Base-by-base conservation (phyloP, 495 filamentous ascomycete genomes). In the Evernia prunastri region DNA sequence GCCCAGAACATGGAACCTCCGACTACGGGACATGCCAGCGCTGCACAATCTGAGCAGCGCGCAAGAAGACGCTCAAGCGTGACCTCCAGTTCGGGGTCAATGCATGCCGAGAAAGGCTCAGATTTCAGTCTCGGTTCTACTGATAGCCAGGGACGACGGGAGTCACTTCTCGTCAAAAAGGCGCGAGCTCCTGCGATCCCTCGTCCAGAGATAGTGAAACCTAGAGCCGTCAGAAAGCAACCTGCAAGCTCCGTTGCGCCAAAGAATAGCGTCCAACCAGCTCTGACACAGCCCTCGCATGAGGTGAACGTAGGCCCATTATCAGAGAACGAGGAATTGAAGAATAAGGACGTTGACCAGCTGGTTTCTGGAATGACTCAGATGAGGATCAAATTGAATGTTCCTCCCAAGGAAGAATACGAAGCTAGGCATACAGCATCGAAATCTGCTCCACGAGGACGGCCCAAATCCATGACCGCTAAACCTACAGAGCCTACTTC, bases 311-410 rank as follows among this genome's bases (percentile, higher is more conserved):
- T 63, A 23, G 43, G 47, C 29, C 53, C 61, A 27, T 25, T 60
- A 42, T 27, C 56, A 4, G 56, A 56, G 4, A 36, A 63, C 58
- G 45, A 56, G 60, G 64, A 72, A 63, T 58, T 36, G 67, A 70
- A 63, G 68, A 75, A 63, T 63, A 80, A 73, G 43, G 82, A 82
- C 49, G 71, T 92, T 27, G 87, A 92, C 58, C 77, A 74, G 27
- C 74, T 94, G 37, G 81, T 88, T 0, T 77, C 80, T n/a, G 84
- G 84, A 17, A 80, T 93, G 72, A 87, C 87, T 68, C 88, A 85
- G 67, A 72, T 80, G 65, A 77, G 74, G 36, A 86, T 95, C 67
- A 92, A 87, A 68, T 78, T 95, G 56, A 89, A 86, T 51, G 78
- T 93, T 47, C 79, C 89, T 0, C 84, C 87, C 0, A 84, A 87